A percentile compares a stretch with the other conserved stretches of the same genome.
phyloP scores from a whole-genome alignment of 192 early-diverging fungal genomes.

The Geosiphon pyriformis region DNA sequence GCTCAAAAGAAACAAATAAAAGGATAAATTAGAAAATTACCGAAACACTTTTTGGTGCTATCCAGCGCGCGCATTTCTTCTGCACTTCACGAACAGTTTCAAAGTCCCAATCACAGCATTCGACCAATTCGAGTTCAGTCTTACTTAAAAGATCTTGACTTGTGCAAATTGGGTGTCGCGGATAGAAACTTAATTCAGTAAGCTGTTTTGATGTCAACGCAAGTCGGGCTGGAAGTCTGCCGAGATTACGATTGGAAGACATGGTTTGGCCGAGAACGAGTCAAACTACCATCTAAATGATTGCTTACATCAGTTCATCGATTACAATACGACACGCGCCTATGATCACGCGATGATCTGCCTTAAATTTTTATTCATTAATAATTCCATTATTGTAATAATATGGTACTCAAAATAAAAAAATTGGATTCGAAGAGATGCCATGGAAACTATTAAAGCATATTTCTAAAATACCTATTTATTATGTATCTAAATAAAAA shows the following conservation, averaged over 20 bases:
- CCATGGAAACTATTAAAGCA: no score
- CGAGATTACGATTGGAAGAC: constrained; percentile 1
- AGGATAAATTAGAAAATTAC: constrained; percentile 7
- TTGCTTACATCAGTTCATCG: no score
- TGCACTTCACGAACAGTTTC: neutral
- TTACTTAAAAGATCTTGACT: constrained; percentile 3
- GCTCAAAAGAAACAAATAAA: neutral
- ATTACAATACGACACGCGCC: no score
- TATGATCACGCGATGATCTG: no score
- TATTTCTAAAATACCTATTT: no score
- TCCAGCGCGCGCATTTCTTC: constrained; percentile 10
- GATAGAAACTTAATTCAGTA: neutral
- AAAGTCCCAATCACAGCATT: constrained; percentile 6
- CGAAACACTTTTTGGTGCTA: neutral
- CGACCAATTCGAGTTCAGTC: constrained; percentile 14
- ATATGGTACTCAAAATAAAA: no score
- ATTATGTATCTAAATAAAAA: no score
- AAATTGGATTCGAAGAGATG: no score
- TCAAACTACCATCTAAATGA: no score
- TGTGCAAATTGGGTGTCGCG: neutral
- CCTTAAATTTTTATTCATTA: no score
- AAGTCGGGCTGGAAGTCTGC: neutral
- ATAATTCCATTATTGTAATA: no score
- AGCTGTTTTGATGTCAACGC: neutral
- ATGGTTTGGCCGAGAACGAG: no score